Conservation (phyloP, 2,329 filamentous ascomycete species). For the Zarea fungicola region DNA sequence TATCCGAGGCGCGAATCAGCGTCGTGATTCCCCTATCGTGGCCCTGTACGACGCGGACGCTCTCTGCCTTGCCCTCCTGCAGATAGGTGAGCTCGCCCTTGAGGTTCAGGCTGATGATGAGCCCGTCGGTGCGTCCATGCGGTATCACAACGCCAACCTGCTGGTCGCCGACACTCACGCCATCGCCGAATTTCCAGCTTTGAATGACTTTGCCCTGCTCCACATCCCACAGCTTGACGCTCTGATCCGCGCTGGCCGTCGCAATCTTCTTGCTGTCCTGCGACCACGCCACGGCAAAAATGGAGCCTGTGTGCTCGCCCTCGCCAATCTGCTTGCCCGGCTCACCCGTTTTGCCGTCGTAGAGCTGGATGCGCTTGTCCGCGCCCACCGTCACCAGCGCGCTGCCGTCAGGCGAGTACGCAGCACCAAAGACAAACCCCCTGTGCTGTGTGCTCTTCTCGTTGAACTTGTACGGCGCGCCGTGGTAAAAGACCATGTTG, state of each 20-base stretch:
- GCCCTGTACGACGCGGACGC: conserved; percentile 70
- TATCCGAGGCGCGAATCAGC: conserved; percentile 42
- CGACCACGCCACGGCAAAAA: conserved; percentile 88
- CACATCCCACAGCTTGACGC: conserved; percentile 89
- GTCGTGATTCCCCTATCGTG: conserved; percentile 91
- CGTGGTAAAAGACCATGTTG: conserved; percentile 86
- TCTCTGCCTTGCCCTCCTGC: conserved; percentile 62
- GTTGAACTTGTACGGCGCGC: conserved; percentile 93
- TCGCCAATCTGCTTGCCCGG: conserved; percentile 71
- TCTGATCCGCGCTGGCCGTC: conserved; percentile 91
- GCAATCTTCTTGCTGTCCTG: conserved; percentile 80
- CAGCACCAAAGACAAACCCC: conserved; percentile 82
- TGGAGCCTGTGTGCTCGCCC: conserved; percentile 84
- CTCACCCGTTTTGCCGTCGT: conserved; percentile 94
- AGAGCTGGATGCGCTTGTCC: conserved; percentile 89
- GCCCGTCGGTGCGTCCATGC: conserved; percentile 70
- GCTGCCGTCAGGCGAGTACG: conserved; percentile 84
- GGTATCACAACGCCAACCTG: conserved; percentile 95
- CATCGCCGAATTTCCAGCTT: conserved; percentile 81
- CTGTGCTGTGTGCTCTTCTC: conserved; percentile 76
- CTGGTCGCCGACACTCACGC: conserved; percentile 72
- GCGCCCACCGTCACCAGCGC: conserved; percentile 81
- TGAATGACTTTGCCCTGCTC: conserved; percentile 72
- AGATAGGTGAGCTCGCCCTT: conserved; percentile 89
- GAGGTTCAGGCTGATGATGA: conserved; percentile 86